These are phyloP conservation scores for Clarireedia hainanense DNA, from an alignment of 2,329 filamentous ascomycete genomes.

Conservation along the genomic window DNA sequence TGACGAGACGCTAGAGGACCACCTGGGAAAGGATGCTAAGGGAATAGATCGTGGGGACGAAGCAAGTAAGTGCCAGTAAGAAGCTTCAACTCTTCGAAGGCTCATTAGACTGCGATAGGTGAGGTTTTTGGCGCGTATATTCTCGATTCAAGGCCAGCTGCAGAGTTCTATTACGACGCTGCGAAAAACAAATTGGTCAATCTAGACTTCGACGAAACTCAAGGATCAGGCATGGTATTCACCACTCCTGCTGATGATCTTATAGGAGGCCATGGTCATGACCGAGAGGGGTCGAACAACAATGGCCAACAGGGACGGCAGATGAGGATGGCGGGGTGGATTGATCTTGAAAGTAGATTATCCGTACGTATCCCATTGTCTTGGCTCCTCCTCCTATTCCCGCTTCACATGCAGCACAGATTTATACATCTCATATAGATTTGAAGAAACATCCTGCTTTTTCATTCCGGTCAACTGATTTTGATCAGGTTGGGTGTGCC, in stretches of 20 bases:
- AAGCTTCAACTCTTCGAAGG: background rate
- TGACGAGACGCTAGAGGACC: slow-evolving; percentile 27
- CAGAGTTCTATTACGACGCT: slow-evolving; percentile 63
- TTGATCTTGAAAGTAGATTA: slow-evolving; percentile 66
- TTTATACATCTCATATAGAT: no score
- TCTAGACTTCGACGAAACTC: slow-evolving; percentile 39
- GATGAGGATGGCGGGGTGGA: slow-evolving; percentile 59
- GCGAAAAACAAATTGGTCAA: slow-evolving; percentile 59
- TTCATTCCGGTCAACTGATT: background rate
- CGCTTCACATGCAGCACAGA: no score
- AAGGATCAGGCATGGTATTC: slow-evolving; percentile 46
- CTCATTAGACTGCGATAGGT: slow-evolving; percentile 23
- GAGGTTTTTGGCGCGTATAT: slow-evolving; percentile 36
- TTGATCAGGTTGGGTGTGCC: slow-evolving; percentile 59
- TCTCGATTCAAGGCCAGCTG: slow-evolving; percentile 59
- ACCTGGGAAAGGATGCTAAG: slow-evolving; percentile 26
- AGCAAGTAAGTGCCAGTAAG: slow-evolving; percentile 17
- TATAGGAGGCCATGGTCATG: slow-evolving; percentile 10
- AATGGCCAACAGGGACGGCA: slow-evolving; percentile 54
- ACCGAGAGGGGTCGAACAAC: slow-evolving; percentile 33
- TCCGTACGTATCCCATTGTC: slow-evolving; percentile 43
- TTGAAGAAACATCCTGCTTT: background rate
- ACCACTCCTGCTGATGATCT: slow-evolving; percentile 48
- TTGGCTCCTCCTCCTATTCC: background rate
- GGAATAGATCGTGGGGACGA: slow-evolving; percentile 20